Evolutionary conservation across 2,329 filamentous ascomycete genomes (phyloP).

Genomic region (Arachnomyces sp.): DNA sequence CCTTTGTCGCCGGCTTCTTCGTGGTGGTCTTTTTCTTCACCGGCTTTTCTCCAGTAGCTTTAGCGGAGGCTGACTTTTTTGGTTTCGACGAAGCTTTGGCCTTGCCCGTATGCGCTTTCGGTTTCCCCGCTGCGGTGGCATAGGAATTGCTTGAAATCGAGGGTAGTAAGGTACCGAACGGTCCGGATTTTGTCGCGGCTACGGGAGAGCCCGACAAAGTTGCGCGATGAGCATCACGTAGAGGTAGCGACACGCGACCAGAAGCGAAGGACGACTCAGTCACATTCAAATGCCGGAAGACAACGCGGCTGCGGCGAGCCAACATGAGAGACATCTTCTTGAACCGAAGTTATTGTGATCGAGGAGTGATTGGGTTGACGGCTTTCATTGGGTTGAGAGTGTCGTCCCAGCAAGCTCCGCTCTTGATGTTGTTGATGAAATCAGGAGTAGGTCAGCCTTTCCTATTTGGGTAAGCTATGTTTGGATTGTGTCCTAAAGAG

Average conservation of each 20-base stretch:
- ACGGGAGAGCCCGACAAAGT: constrained; percentile 1
- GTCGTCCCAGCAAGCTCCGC: background rate
- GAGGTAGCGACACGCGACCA: background rate
- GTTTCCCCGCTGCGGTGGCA: constrained; percentile 24
- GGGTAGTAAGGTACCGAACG: constrained; percentile 13
- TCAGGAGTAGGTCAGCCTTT: background rate
- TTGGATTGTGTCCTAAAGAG: constrained; percentile 6
- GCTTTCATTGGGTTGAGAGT: background rate
- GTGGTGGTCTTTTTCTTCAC: constrained; percentile 21
- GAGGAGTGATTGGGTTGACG: background rate
- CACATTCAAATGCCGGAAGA: constrained; percentile 13
- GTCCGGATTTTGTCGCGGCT: constrained; percentile 2
- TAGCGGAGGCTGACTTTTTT: constrained; percentile 11
- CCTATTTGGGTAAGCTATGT: constrained; percentile 1
- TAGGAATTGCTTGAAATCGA: constrained; percentile 21
- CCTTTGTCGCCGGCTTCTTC: constrained; percentile 20
- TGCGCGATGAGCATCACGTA: background rate
- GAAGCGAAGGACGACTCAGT: background rate
- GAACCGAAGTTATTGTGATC: background rate
- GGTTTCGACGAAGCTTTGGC: constrained; percentile 17
- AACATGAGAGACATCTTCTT: constrained; percentile 26
- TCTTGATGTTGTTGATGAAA: too few species aligned
- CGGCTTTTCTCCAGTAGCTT: constrained; percentile 14
- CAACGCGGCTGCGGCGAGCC: constrained; percentile 23
- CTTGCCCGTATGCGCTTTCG: constrained; percentile 24